Conservation (phyloP, 23 red algal genomes). For the Gracilaria caudata region DNA sequence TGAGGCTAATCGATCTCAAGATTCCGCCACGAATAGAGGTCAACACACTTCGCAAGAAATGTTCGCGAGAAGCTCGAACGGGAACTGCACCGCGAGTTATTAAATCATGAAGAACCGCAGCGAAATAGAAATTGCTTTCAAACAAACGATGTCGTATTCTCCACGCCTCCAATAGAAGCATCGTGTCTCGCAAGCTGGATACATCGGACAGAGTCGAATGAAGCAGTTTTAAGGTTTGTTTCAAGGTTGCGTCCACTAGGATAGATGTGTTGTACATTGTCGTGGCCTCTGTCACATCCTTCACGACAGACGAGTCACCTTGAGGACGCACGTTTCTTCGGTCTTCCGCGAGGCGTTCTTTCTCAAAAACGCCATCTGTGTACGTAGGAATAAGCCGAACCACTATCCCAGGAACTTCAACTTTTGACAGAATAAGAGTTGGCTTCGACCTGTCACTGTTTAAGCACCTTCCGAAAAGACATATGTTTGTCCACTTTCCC, state of each 20-base stretch:
- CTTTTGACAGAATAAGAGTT: slow-evolving; percentile 16
- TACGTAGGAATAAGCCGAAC: slow-evolving; percentile 62
- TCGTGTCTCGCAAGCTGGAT: slow-evolving; percentile 35
- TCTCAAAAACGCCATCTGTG: slow-evolving; percentile 35
- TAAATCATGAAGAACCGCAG: slow-evolving; percentile 35
- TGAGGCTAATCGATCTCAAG: slow-evolving; percentile 18
- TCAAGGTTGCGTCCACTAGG: slow-evolving; percentile 32
- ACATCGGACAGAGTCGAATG: slow-evolving; percentile 10
- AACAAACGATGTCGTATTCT: slow-evolving; percentile 47
- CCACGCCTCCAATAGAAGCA: slow-evolving; percentile 59
- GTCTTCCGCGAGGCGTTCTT: slow-evolving; percentile 34
- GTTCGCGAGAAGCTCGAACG: slow-evolving; percentile 42
- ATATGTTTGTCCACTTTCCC: slow-evolving; percentile 18
- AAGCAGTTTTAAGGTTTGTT: slow-evolving; percentile 19
- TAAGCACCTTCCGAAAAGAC: slow-evolving; percentile 23
- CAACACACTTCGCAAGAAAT: slow-evolving; percentile 50
- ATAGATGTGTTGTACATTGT: slow-evolving; percentile 62
- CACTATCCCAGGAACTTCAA: slow-evolving; percentile 11
- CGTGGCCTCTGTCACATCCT: slow-evolving; percentile 30
- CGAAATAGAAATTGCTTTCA: slow-evolving; percentile 38
- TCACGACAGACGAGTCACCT: slow-evolving; percentile 50
- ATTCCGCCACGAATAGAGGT: slow-evolving; percentile 19
- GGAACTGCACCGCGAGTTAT: slow-evolving; percentile 31
- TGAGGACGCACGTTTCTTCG: slow-evolving; percentile 37
- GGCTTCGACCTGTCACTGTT: slow-evolving; percentile 40